Evolutionary conservation across 768 basidiomycete species (phyloP).

Genomic region (Psilocybe cyanescens): DNA sequence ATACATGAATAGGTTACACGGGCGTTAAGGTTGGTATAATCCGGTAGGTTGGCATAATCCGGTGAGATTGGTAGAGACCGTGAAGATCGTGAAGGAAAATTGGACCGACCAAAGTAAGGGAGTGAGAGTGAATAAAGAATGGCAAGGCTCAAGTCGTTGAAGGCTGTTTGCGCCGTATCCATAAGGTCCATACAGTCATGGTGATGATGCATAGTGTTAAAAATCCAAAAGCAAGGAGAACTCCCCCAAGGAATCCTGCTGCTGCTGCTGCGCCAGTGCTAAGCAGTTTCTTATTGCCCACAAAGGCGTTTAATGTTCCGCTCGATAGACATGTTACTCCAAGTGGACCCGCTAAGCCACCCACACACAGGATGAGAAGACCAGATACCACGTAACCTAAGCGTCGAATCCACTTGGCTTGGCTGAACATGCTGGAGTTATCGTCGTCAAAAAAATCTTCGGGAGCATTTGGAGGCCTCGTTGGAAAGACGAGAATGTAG

Average conservation of each 20-base stretch:
- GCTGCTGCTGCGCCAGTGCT: conserved; percentile 30
- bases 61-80: not conserved
- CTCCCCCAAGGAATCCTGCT: conserved; percentile 37
- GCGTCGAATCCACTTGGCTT: conserved; percentile 14
- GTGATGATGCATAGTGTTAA: conserved; percentile 13
- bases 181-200: conserved; percentile 19
- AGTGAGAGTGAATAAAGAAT: not conserved
- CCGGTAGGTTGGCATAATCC: not conserved
- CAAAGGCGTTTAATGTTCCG: conserved; percentile 11
- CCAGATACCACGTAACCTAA: conserved; percentile 20
- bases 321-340: conserved; percentile 35
- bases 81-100: not conserved
- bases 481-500: conserved; percentile 30
- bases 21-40: not conserved
- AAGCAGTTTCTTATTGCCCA: conserved; percentile 22
- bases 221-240: conserved; percentile 23
- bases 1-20: conserved; percentile 1
- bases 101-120: not conserved
- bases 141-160: not conserved
- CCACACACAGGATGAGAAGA: conserved; percentile 25
- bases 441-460: conserved; percentile 43
- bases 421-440: conserved; percentile 13
- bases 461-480: conserved; percentile 22
- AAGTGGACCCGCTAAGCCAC: conserved; percentile 32
- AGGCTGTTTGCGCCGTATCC: conserved; percentile 13